Percentiles rank a stretch among this genome's conserved stretches.
Conservation (phyloP, 176 grass and related monocot species). For the Aegilops bicornis region DNA sequence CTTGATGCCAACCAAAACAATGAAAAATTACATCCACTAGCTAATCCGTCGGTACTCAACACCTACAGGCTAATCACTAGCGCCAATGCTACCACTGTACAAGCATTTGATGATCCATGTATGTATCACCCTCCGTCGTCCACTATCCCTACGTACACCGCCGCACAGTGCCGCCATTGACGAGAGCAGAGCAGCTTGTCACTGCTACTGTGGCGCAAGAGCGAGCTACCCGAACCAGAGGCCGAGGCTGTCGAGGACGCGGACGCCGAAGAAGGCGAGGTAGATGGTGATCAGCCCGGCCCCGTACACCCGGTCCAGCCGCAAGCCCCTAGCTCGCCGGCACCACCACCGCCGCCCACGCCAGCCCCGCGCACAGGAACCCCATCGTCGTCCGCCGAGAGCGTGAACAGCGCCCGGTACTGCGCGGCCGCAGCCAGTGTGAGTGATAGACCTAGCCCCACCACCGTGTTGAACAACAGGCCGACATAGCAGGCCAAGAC, state of each 20-base stretch:
- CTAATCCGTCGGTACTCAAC: too few relatives aligned
- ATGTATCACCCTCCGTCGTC: not conserved
- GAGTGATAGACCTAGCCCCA: constrained; percentile 71
- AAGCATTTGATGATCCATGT: constrained; percentile 12
- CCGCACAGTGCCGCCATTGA: not conserved
- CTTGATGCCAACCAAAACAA: not conserved
- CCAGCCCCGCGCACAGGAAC: constrained; percentile 54
- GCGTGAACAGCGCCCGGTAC: constrained; percentile 47
- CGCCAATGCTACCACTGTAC: not conserved
- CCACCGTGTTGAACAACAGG: constrained; percentile 79
- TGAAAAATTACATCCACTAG: not conserved
- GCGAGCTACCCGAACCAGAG: not conserved
- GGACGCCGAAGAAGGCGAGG: constrained; percentile 53
- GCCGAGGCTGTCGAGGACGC: constrained; percentile 50
- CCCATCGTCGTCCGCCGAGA: constrained; percentile 54
- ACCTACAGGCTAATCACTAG: not conserved
- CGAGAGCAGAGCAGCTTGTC: not conserved
- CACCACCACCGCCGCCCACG: constrained; percentile 72
- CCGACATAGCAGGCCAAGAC: constrained; percentile 79
- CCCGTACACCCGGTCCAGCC: constrained; percentile 66
- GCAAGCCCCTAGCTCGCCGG: constrained; percentile 76
- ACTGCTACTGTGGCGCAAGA: not conserved
- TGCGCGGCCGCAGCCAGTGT: constrained; percentile 47
- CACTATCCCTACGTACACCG: not conserved
- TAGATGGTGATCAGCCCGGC: constrained; percentile 72